phyloP scores from a whole-genome alignment of 2,329 filamentous ascomycete species.

The Diaporthe sp. region DNA sequence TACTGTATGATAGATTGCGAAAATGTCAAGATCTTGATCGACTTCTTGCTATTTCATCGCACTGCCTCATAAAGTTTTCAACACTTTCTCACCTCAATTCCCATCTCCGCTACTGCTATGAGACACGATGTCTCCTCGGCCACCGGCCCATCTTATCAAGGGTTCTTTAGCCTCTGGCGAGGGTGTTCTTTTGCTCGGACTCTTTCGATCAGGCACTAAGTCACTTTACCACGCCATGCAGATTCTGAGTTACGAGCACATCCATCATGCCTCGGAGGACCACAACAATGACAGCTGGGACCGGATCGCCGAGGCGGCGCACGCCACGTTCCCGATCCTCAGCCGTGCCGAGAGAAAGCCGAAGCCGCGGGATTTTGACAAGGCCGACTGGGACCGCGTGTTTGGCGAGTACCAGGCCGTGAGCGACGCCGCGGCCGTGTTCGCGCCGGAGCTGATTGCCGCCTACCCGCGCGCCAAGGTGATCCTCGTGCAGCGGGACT shows the following conservation, averaged over 20 bases:
- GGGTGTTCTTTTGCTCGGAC: background rate
- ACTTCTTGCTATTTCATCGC: no score
- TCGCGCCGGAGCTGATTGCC: slow-evolving; percentile 77
- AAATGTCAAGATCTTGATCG: background rate
- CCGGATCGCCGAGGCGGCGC: background rate
- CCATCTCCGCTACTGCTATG: no score
- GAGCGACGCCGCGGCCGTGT: slow-evolving; percentile 50
- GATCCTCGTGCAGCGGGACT: slow-evolving; percentile 74
- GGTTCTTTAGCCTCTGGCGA: background rate
- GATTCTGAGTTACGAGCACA: background rate
- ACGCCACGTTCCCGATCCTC: background rate
- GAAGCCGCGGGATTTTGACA: slow-evolving; percentile 49
- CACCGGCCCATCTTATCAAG: background rate
- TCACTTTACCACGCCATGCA: slow-evolving; percentile 1
- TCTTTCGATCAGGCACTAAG: background rate
- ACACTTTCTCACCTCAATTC: no score
- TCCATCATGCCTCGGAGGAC: slow-evolving; percentile 9
- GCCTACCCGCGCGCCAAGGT: slow-evolving; percentile 80
- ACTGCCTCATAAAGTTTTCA: no score
- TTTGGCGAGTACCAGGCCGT: slow-evolving; percentile 40
- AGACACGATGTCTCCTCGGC: background rate
- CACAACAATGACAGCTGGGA: slow-evolving; percentile 2
- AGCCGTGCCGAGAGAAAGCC: background rate
- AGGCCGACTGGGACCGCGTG: slow-evolving; percentile 71
- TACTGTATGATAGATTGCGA: background rate